Evolutionary conservation across 768 basidiomycete species (phyloP).

Genomic region (Trametes villosa): DNA sequence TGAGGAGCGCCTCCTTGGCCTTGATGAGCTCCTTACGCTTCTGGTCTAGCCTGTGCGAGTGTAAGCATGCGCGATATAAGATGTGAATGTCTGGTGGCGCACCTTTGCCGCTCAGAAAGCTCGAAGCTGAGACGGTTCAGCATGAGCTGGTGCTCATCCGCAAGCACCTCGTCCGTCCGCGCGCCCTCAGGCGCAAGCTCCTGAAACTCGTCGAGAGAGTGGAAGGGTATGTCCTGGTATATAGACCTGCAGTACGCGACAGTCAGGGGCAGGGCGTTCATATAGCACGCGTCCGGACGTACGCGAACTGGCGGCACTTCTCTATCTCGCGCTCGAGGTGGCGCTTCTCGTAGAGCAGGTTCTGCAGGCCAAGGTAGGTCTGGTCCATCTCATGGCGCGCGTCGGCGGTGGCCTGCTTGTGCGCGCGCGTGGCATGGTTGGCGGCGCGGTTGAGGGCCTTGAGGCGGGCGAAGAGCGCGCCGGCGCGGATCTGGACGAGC

Average conservation of each 20-base stretch:
- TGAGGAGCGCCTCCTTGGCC: conserved; percentile 80
- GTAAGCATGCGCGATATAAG: conserved; percentile 17
- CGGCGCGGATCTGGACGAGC: conserved; percentile 64
- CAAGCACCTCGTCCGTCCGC: conserved; percentile 60
- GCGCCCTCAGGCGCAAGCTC: conserved; percentile 70
- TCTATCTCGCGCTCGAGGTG: conserved; percentile 92
- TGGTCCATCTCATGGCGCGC: conserved; percentile 90
- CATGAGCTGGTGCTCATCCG: conserved; percentile 83
- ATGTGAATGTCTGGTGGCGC: conserved; percentile 26
- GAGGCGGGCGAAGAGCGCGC: conserved; percentile 78
- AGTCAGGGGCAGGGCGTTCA: conserved; percentile 1
- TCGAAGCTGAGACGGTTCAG: conserved; percentile 87
- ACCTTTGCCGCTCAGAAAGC: conserved; percentile 88
- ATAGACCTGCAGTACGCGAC: conserved; percentile 59
- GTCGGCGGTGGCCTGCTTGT: conserved; percentile 72
- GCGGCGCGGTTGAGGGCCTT: conserved; percentile 79
- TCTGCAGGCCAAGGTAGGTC: conserved; percentile 84
- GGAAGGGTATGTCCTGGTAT: conserved; percentile 85
- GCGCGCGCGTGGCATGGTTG: conserved; percentile 69
- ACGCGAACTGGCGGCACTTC: conserved; percentile 93
- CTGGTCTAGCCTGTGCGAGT: conserved; percentile 63
- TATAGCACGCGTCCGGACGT: conserved; percentile 35
- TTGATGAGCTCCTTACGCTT: conserved; percentile 67
- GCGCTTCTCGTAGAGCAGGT: conserved; percentile 85
- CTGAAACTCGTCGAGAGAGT: conserved; percentile 69